A percentile compares a stretch with the other conserved stretches of the same genome.
Conservation (phyloP, 2,329 filamentous ascomycete species). For the Penicillium sp. region DNA sequence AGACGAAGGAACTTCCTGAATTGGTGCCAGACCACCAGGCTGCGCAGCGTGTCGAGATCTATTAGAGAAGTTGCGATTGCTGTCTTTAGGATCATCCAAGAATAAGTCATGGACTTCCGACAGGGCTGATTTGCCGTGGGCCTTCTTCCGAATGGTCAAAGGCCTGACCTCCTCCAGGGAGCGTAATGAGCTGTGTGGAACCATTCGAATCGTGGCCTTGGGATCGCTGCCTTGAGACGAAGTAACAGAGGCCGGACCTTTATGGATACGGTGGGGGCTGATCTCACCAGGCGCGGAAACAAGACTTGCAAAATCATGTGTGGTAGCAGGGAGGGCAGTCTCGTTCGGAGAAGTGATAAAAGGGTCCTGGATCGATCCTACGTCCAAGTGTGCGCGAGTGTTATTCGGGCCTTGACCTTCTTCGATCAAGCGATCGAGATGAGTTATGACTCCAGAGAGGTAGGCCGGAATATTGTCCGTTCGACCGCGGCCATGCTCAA, state of each 20-base stretch:
- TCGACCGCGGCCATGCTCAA: constrained; percentile 49
- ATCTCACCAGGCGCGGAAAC: constrained; percentile 9
- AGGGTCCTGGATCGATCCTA: constrained; percentile 18
- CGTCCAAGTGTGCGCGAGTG: background rate
- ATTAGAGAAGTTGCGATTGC: constrained; percentile 14
- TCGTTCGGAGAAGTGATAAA: constrained; percentile 19
- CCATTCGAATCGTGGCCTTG: constrained; percentile 56
- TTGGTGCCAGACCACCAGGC: constrained; percentile 41
- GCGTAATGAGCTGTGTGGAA: constrained; percentile 52
- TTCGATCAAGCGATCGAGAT: constrained; percentile 58
- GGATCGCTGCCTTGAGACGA: constrained; percentile 19
- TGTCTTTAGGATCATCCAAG: background rate
- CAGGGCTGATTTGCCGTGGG: constrained; percentile 1
- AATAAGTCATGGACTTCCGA: constrained; percentile 1
- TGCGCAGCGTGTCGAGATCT: constrained; percentile 27
- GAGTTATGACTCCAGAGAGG: constrained; percentile 59
- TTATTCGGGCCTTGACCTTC: constrained; percentile 30
- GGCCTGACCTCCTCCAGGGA: constrained; percentile 50
- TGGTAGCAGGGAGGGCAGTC: constrained; percentile 50
- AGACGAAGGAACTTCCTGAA: constrained; percentile 42
- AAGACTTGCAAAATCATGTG: constrained; percentile 45
- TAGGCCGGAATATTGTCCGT: constrained; percentile 49
- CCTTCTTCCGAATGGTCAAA: constrained; percentile 55
- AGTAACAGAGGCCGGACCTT: constrained; percentile 3
- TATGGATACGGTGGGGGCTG: constrained; percentile 13